Evolutionary conservation across 352 stramenopile species (phyloP).

Genomic region (Pythium myriotylum): DNA sequence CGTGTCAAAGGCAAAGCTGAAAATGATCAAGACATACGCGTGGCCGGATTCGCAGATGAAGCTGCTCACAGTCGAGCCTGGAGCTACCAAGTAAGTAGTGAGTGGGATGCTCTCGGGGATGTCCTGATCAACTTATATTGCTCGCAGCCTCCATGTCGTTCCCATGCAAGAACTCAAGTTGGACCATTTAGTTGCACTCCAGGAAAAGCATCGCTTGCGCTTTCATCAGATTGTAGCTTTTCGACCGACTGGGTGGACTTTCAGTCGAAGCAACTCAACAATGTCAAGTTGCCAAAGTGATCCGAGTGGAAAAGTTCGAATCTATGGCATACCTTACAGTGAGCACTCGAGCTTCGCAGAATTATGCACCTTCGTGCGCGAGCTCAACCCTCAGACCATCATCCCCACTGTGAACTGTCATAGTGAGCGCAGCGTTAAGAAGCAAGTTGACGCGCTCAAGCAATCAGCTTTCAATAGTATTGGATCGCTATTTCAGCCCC

Average conservation of each 20-base stretch:
- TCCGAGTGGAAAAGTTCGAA: constrained; percentile 75
- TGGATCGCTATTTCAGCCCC: constrained; percentile 38
- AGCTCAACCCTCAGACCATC: constrained; percentile 86
- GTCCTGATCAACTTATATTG: background rate
- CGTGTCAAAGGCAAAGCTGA: constrained; percentile 75
- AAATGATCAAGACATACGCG: constrained; percentile 87
- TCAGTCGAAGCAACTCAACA: constrained; percentile 52
- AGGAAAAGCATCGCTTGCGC: constrained; percentile 66
- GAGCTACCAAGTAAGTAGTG: constrained; percentile 63
- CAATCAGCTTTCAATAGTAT: constrained; percentile 73
- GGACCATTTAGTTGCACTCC: constrained; percentile 77
- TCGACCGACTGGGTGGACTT: constrained; percentile 94
- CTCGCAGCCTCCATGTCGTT: constrained; percentile 90
- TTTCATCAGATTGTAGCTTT: constrained; percentile 92
- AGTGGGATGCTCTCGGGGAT: background rate
- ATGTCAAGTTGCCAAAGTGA: constrained; percentile 81
- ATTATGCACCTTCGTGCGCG: constrained; percentile 91
- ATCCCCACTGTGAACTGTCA: constrained; percentile 92
- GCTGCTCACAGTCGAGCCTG: constrained; percentile 86
- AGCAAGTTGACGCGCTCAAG: constrained; percentile 67
- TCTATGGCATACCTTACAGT: constrained; percentile 96
- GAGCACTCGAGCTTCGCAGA: constrained; percentile 97
- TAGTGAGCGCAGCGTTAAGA: constrained; percentile 58
- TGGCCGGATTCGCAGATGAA: constrained; percentile 82
- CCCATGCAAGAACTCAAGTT: constrained; percentile 93